Conservation (phyloP, 306 rosid genomes). For the Cicer cuneatum region DNA sequence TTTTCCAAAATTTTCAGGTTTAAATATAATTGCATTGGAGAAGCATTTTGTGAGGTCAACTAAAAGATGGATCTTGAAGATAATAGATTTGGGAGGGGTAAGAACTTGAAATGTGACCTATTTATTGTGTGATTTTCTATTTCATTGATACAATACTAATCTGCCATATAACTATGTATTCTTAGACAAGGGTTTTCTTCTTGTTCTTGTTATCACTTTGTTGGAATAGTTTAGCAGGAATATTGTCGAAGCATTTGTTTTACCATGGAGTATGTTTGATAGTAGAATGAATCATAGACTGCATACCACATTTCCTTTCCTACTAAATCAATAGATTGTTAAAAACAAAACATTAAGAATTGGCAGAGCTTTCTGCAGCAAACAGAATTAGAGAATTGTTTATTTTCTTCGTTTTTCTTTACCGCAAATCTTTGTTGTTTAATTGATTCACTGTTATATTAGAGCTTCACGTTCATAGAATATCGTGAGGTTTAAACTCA, state of each 20-base stretch:
- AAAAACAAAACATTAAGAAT: conserved; percentile 3
- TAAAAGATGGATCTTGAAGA: conserved; percentile 46
- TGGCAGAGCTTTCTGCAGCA: conserved; percentile 12
- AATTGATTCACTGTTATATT: conserved; percentile 51
- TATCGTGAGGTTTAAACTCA: conserved; percentile 54
- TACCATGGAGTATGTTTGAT: not conserved
- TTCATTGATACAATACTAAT: not conserved
- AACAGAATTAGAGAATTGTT: conserved; percentile 13
- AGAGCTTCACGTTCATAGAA: conserved; percentile 47
- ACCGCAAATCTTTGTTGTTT: not conserved
- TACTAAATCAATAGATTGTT: conserved; percentile 14
- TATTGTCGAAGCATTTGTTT: conserved; percentile 13
- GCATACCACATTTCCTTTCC: conserved; percentile 6
- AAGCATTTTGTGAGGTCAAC: conserved; percentile 24
- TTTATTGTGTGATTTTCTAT: conserved; percentile 10
- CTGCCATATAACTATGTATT: not conserved
- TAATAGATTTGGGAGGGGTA: conserved; percentile 42
- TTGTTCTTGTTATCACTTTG: conserved; percentile 28
- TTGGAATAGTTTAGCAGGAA: conserved; percentile 14
- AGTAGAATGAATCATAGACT: conserved; percentile 21
- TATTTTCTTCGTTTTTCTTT: not conserved
- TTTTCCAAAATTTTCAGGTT: conserved; percentile 40
- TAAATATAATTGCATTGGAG: conserved; percentile 1
- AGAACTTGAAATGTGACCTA: conserved; percentile 27
- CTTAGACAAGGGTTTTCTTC: not conserved